Percentiles rank a stretch among this genome's conserved stretches.
Conservation (phyloP, 2,329 filamentous ascomycete species). For the Trichoderma polysporum region DNA sequence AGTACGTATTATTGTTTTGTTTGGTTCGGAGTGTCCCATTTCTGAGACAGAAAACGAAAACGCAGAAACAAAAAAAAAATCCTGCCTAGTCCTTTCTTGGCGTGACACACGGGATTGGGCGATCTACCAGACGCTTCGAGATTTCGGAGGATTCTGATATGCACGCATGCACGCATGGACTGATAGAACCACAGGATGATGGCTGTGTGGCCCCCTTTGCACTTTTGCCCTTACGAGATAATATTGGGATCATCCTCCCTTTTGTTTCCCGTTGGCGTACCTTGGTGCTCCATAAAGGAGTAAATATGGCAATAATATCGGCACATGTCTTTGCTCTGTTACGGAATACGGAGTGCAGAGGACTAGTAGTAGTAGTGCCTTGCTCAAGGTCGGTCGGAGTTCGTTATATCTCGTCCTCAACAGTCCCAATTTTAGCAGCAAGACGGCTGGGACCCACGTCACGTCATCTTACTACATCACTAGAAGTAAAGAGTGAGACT, state of each 20-base stretch:
- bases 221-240: background rate
- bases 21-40: constrained; percentile 4
- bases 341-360: background rate
- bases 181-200: background rate
- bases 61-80: background rate
- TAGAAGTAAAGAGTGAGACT: background rate
- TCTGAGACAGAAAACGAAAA: constrained; percentile 4
- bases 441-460: background rate
- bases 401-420: background rate
- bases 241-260: background rate
- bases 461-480: constrained; percentile 11
- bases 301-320: background rate
- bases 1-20: background rate
- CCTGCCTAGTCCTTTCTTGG: background rate
- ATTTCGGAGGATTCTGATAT: background rate
- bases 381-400: background rate
- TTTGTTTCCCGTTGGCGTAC: background rate
- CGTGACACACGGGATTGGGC: background rate
- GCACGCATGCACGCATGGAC: background rate
- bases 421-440: background rate
- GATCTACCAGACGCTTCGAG: background rate
- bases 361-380: no score
- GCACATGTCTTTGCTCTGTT: background rate
- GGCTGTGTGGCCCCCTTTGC: background rate
- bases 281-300: background rate